Evolutionary conservation across 306 rosid genomes (phyloP).

Genomic region (Cucumis cinereus): DNA sequence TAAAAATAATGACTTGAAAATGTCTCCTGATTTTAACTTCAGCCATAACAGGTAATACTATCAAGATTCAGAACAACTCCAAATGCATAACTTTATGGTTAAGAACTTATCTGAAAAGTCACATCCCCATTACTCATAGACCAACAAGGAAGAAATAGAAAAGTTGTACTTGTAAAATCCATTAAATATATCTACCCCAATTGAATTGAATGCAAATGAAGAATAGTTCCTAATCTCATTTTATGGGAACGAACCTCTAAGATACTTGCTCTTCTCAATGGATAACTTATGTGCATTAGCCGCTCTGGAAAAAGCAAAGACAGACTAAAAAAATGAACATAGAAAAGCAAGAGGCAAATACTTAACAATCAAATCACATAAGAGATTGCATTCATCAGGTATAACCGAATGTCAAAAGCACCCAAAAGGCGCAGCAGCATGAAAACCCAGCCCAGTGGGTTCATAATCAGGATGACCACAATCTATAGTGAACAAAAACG

Average conservation of each 20-base stretch:
- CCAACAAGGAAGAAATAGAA: neutral
- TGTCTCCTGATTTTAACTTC: neutral
- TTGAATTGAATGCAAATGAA: neutral
- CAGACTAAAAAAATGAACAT: neutral
- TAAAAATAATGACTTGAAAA: neutral
- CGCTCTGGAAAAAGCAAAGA: slow-evolving; percentile 26
- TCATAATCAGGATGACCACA: slow-evolving; percentile 69
- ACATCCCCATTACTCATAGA: neutral
- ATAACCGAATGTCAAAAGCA: slow-evolving; percentile 62
- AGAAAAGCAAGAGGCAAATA: neutral
- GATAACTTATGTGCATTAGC: slow-evolving; percentile 84
- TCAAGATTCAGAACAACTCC: neutral
- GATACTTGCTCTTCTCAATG: slow-evolving; percentile 99
- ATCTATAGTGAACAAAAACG: neutral
- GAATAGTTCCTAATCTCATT: neutral
- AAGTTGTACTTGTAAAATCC: neutral
- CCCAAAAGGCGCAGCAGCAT: slow-evolving; percentile 99
- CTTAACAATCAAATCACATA: neutral
- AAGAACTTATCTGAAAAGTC: neutral
- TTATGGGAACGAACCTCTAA: slow-evolving; percentile 59
- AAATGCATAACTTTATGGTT: neutral
- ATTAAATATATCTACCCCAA: neutral
- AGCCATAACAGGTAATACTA: neutral
- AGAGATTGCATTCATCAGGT: neutral
- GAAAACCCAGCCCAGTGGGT: slow-evolving; percentile 72